These are phyloP conservation scores for Trapa bicornis DNA, from an alignment of 345 rosid genomes.

Conservation along the genomic window DNA sequence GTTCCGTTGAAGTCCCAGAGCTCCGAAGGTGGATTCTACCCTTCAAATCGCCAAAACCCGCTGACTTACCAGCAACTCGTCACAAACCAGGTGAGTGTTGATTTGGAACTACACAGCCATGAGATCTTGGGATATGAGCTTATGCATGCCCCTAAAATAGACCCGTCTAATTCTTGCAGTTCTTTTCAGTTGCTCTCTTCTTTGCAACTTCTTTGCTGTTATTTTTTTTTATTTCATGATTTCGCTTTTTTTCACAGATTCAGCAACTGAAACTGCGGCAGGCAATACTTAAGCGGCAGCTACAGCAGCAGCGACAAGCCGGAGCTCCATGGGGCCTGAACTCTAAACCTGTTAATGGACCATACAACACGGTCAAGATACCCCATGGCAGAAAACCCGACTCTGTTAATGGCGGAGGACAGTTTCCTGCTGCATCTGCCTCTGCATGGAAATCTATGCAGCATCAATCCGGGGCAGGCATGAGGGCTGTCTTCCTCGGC, in stretches of 20 bases:
- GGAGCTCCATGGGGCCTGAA: conserved; percentile 16
- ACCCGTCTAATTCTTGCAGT: not conserved
- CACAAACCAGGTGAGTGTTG: conserved; percentile 30
- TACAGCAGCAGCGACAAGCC: conserved; percentile 9
- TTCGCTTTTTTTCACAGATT: conserved; percentile 19
- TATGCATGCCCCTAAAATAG: too few species aligned
- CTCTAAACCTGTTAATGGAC: conserved; percentile 2
- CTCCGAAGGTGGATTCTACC: conserved; percentile 15
- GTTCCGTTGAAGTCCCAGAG: conserved; percentile 18
- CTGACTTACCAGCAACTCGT: conserved; percentile 43
- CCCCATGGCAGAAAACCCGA: conserved; percentile 2
- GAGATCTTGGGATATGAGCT: not conserved
- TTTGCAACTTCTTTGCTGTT: not conserved
- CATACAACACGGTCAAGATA: conserved; percentile 15
- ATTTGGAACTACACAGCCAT: not conserved
- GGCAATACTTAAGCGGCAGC: conserved; percentile 19
- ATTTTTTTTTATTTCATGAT: too few species aligned
- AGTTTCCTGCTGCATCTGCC: conserved; percentile 22
- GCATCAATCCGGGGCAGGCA: conserved; percentile 26
- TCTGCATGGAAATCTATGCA: conserved; percentile 49
- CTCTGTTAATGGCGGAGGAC: not conserved
- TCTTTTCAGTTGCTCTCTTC: not conserved
- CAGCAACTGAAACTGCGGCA: conserved; percentile 50
- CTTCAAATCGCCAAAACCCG: conserved; percentile 18
- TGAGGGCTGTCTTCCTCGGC: conserved; percentile 53